phyloP scores from a whole-genome alignment of 257 asterid species.

The Leptodermis oblonga region DNA sequence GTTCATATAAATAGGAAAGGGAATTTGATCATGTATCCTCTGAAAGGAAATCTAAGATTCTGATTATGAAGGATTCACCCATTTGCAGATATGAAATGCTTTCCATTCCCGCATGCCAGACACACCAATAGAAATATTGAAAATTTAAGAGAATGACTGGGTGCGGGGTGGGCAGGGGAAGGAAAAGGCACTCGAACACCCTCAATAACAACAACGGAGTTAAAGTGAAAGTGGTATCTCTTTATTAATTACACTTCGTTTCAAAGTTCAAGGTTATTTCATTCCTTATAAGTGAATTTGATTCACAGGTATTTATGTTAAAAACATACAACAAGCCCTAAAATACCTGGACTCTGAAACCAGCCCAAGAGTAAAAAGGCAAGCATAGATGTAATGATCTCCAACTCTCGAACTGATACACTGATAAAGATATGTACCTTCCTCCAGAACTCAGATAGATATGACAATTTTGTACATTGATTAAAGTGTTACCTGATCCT shows the following conservation, averaged over 20 bases:
- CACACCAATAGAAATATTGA: not conserved
- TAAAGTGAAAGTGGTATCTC: not conserved
- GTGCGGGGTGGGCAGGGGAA: too few relatives aligned
- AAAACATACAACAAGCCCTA: not conserved
- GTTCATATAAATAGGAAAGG: too few relatives aligned
- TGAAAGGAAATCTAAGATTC: too few relatives aligned
- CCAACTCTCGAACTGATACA: not conserved
- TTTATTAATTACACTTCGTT: not conserved
- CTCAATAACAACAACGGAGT: not conserved
- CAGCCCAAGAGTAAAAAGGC: not conserved
- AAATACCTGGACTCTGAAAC: not conserved
- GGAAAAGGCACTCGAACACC: too few relatives aligned
- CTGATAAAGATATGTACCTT: not conserved
- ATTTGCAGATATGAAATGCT: too few relatives aligned
- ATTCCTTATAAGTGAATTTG: not conserved
- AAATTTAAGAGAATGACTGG: not conserved
- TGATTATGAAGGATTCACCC: too few relatives aligned
- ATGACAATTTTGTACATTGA: not conserved
- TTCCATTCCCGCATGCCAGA: too few relatives aligned
- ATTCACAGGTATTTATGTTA: not conserved
- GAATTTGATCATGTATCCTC: too few relatives aligned
- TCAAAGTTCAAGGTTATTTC: not conserved
- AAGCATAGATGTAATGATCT: not conserved
- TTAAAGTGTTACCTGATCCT: constrained; percentile 49
- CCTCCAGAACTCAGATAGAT: not conserved